Evolutionary conservation across 148 eudicot species (phyloP).

Genomic region (Spergularia marina): DNA sequence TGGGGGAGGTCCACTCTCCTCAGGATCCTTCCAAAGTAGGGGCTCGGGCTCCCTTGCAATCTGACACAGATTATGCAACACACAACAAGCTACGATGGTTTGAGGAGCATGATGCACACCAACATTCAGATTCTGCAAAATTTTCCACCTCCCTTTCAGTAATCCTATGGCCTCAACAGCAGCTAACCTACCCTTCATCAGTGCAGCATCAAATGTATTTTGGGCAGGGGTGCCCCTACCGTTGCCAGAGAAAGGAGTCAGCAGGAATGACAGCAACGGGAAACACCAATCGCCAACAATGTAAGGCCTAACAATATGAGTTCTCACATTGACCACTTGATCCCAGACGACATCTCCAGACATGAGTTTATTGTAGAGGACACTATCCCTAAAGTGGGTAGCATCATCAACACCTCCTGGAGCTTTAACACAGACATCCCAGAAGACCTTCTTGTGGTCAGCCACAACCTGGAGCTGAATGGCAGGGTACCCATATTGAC

Average conservation of each 20-base stretch:
- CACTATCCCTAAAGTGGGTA: constrained; percentile 79
- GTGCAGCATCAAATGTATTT: constrained; percentile 64
- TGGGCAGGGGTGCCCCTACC: constrained; percentile 61
- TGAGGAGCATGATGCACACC: constrained; percentile 93
- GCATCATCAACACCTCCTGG: constrained; percentile 85
- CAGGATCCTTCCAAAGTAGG: constrained; percentile 72
- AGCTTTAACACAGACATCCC: constrained; percentile 96
- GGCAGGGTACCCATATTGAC: constrained; percentile 50
- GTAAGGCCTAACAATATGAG: constrained; percentile 79
- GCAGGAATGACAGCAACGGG: constrained; percentile 76
- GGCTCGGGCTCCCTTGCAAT: constrained; percentile 96
- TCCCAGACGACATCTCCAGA: constrained; percentile 92
- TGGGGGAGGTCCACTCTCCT: constrained; percentile 63
- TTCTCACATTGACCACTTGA: constrained; percentile 68
- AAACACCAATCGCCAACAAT: constrained; percentile 83
- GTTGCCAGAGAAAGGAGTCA: constrained; percentile 64
- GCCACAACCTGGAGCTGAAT: constrained; percentile 84
- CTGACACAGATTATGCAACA: constrained; percentile 95
- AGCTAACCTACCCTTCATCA: constrained; percentile 72
- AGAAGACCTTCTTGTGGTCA: constrained; percentile 86
- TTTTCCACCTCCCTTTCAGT: constrained; percentile 93
- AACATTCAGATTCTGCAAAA: constrained; percentile 80
- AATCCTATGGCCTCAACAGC: constrained; percentile 83
- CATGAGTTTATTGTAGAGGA: constrained; percentile 67
- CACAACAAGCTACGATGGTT: constrained; percentile 96